Evolutionary conservation across 257 asterid genomes (phyloP).

Genomic region (Fraxinus americana): DNA sequence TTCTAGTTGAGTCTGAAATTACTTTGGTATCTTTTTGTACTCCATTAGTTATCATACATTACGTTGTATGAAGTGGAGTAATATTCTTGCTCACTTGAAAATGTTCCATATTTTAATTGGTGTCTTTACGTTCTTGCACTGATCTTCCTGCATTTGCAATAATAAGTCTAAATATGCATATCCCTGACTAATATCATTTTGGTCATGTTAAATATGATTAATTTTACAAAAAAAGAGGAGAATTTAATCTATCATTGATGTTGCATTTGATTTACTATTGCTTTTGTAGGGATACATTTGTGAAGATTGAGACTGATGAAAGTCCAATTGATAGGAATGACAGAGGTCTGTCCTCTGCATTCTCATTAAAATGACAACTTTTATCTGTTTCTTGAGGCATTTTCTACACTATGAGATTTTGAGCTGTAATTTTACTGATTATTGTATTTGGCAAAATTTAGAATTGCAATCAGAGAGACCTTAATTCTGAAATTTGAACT

Average conservation of each 20-base stretch:
- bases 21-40: constrained; percentile 4
- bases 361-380: neutral
- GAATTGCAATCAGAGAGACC: too few species aligned
- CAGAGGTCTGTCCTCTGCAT: constrained; percentile 64
- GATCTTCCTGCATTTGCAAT: neutral
- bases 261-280: constrained; percentile 8
- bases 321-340: constrained; percentile 94
- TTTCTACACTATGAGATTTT: neutral
- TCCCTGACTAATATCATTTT: too few species aligned
- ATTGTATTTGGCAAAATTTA: neutral
- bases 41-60: neutral
- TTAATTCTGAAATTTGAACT: too few species aligned
- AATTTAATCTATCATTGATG: neutral
- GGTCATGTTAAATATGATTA: neutral
- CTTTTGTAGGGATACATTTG: constrained; percentile 75
- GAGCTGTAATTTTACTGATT: neutral
- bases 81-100: constrained; percentile 1
- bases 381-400: neutral
- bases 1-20: constrained; percentile 4
- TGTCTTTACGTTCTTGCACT: constrained; percentile 6
- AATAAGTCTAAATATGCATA: neutral
- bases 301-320: constrained; percentile 78
- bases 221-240: neutral
- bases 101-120: constrained; percentile 14
- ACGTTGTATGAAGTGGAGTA: neutral